phyloP scores from a whole-genome alignment of 352 stramenopile species.

The Pythium volutum region DNA sequence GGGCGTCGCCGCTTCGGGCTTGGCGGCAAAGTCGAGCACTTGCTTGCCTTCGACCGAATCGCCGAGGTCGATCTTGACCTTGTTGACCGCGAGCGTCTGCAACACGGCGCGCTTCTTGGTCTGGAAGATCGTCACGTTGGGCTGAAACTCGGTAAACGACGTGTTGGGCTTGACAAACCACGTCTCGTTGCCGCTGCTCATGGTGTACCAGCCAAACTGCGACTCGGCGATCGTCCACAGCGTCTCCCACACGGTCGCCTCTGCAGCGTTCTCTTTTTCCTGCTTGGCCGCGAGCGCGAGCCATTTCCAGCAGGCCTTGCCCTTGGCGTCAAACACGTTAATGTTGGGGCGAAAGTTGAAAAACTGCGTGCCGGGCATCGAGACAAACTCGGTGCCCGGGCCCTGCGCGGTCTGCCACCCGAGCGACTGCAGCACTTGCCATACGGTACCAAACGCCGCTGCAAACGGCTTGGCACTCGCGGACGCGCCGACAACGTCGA shows the following conservation, averaged over 20 bases:
- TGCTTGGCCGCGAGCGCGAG: constrained; percentile 36
- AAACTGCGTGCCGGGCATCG: constrained; percentile 75
- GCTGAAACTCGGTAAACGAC: constrained; percentile 60
- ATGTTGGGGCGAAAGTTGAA: constrained; percentile 84
- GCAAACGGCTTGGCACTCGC: constrained; percentile 41
- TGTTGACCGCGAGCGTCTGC: constrained; percentile 51
- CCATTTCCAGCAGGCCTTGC: constrained; percentile 81
- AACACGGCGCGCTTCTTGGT: constrained; percentile 68
- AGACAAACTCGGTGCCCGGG: constrained; percentile 59
- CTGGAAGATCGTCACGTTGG: constrained; percentile 83
- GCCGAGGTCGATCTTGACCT: constrained; percentile 54
- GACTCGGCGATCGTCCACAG: constrained; percentile 61
- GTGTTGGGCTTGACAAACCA: constrained; percentile 76
- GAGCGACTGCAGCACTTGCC: constrained; percentile 39
- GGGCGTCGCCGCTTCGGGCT: constrained; percentile 11
- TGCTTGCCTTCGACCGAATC: constrained; percentile 67
- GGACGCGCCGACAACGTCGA: constrained; percentile 18
- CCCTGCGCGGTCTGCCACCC: constrained; percentile 69
- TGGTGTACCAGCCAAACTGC: constrained; percentile 71
- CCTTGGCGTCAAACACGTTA: constrained; percentile 77
- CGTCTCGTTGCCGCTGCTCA: constrained; percentile 63
- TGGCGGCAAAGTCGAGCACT: constrained; percentile 48
- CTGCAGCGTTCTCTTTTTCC: constrained; percentile 21
- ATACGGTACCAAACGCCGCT: constrained; percentile 41
- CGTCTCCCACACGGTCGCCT: constrained; percentile 47